phyloP scores from a whole-genome alignment of 805 yeast species.

The Starmerella ratchasimensis region DNA sequence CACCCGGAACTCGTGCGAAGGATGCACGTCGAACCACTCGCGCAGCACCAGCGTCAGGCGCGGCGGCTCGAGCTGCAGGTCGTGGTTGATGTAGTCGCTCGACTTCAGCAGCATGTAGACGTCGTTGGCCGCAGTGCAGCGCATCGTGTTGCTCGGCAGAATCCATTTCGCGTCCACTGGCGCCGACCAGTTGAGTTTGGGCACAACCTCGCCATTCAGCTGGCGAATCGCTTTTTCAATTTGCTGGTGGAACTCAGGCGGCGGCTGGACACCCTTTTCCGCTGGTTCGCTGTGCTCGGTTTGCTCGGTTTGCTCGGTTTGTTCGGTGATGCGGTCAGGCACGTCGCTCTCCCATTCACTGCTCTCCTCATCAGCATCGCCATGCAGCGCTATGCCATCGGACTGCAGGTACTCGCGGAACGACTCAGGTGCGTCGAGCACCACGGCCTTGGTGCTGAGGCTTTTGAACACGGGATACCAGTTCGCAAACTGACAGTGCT shows the following conservation, averaged over 20 bases:
- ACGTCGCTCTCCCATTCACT: constrained; percentile 30
- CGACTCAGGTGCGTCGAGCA: constrained; percentile 44
- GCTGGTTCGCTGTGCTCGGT: constrained; percentile 28
- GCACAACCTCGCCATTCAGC: constrained; percentile 50
- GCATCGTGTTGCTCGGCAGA: constrained; percentile 57
- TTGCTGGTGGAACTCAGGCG: constrained; percentile 39
- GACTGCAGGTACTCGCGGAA: constrained; percentile 48
- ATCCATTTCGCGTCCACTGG: constrained; percentile 96
- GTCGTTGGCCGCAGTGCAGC: constrained; percentile 59
- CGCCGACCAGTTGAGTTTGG: constrained; percentile 93
- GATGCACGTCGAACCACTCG: constrained; percentile 72
- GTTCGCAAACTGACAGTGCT: constrained; percentile 12
- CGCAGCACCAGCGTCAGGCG: constrained; percentile 43
- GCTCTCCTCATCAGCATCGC: constrained; percentile 25
- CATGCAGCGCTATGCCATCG: constrained; percentile 57
- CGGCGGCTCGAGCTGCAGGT: constrained; percentile 45
- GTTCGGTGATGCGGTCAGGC: constrained; percentile 31
- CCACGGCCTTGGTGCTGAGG: constrained; percentile 36
- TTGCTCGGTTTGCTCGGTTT: constrained; percentile 50
- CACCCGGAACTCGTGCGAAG: constrained; percentile 82
- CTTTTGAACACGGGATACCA: constrained; percentile 46
- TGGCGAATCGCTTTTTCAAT: constrained; percentile 36
- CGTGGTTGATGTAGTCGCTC: constrained; percentile 79
- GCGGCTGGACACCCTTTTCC: constrained; percentile 27
- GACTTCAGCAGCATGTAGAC: constrained; percentile 70